Evolutionary conservation across 331 rosid genomes (phyloP).

Genomic region (Rosa hybrid): DNA sequence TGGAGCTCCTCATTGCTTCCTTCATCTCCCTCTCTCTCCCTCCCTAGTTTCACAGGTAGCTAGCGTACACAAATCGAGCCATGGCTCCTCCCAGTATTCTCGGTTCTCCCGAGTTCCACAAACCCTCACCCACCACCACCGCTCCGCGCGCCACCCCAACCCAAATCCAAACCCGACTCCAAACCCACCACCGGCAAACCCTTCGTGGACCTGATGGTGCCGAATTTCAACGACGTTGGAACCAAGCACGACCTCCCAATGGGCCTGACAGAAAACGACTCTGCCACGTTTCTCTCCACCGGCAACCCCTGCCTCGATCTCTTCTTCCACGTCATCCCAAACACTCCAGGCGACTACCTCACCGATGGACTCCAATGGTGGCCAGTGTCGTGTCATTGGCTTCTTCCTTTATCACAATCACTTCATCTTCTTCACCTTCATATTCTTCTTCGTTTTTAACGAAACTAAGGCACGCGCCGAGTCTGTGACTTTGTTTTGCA

Average conservation of each 20-base stretch:
- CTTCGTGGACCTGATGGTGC: conserved; percentile 40
- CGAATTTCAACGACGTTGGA: conserved; percentile 35
- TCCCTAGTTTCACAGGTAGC: no score
- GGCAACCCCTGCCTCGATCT: conserved; percentile 71
- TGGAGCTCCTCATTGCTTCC: no score
- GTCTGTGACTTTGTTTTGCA: no score
- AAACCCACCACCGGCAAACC: conserved; percentile 14
- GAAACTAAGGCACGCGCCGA: no score
- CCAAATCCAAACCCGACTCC: no score
- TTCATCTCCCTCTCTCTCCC: no score
- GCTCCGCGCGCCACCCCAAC: neutral
- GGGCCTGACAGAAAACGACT: conserved; percentile 43
- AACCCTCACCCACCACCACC: neutral
- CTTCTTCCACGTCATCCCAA: conserved; percentile 69
- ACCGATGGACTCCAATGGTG: neutral
- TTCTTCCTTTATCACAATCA: no score
- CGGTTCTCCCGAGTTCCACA: conserved; percentile 44
- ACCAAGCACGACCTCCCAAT: conserved; percentile 1
- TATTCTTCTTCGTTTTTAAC: no score
- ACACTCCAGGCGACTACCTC: conserved; percentile 40
- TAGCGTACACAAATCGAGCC: no score
- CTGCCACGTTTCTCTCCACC: conserved; percentile 53
- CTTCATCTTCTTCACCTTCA: no score
- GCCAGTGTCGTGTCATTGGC: no score
- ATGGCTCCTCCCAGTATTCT: no score